Conservation (phyloP, 148 eudicot genomes). For the Mesembryanthemum crystallinum region DNA sequence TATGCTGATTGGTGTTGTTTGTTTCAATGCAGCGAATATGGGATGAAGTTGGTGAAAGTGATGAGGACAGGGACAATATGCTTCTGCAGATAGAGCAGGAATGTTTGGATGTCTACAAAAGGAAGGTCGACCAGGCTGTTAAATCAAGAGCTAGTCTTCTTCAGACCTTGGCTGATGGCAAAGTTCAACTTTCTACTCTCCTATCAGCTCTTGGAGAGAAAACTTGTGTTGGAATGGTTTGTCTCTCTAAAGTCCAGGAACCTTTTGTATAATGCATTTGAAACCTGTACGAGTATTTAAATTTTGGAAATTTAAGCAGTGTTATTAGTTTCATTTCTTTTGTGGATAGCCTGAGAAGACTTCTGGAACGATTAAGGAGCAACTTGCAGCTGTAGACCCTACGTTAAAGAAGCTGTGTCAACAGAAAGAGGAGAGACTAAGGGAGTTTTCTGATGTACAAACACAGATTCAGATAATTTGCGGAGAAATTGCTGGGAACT, state of each 20-base stretch:
- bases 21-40: conserved; percentile 71
- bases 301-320: conserved; percentile 1
- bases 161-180: conserved; percentile 84
- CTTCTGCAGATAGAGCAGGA: conserved; percentile 92
- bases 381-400: conserved; percentile 89
- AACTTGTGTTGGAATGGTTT: conserved; percentile 64
- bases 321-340: conserved; percentile 12
- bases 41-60: conserved; percentile 98
- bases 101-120: conserved; percentile 92
- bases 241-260: conserved; percentile 18
- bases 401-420: conserved; percentile 73
- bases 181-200: conserved; percentile 69
- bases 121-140: conserved; percentile 93
- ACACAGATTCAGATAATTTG: conserved; percentile 80
- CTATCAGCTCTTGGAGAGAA: conserved; percentile 89
- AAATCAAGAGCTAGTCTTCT: conserved; percentile 87
- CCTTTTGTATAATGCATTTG: neutral
- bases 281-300: neutral
- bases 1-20: conserved; percentile 9
- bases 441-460: conserved; percentile 75
- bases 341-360: conserved; percentile 77
- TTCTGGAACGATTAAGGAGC: conserved; percentile 92
- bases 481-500: conserved; percentile 75
- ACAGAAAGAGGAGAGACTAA: conserved; percentile 81
- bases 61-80: conserved; percentile 94